Evolutionary conservation across 306 rosid species (phyloP).

Genomic region (Purshia tridentata): DNA sequence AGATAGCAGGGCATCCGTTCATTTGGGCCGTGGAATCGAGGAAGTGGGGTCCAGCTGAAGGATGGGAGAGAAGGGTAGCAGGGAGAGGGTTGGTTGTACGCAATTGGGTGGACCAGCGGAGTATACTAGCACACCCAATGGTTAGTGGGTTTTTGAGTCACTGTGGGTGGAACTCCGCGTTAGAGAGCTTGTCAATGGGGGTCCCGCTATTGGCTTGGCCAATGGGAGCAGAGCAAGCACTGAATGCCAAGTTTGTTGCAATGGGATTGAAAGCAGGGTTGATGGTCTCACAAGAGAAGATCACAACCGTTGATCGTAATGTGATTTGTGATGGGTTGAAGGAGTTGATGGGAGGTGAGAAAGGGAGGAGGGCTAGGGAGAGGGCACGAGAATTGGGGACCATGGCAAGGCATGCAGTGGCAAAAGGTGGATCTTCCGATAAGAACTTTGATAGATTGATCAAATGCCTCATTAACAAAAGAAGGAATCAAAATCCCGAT

Average conservation of each 20-base stretch:
- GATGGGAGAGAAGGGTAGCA: slow-evolving; percentile 7
- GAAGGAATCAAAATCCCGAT: not conserved
- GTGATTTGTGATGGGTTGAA: slow-evolving; percentile 21
- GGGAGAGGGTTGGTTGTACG: slow-evolving; percentile 18
- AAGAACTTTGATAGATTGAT: slow-evolving; percentile 6
- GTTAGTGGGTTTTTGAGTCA: slow-evolving; percentile 33
- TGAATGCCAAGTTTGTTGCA: slow-evolving; percentile 24
- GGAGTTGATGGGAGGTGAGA: slow-evolving; percentile 32
- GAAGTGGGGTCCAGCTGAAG: slow-evolving; percentile 25
- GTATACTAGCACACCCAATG: slow-evolving; percentile 16
- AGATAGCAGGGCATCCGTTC: slow-evolving; percentile 8
- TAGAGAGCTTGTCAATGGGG: slow-evolving; percentile 28
- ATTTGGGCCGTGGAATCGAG: slow-evolving; percentile 25
- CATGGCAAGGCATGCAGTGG: slow-evolving; percentile 20
- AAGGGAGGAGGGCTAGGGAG: slow-evolving; percentile 20
- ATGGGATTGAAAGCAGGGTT: slow-evolving; percentile 9
- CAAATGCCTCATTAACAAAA: not conserved
- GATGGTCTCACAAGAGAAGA: not conserved
- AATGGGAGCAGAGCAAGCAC: slow-evolving; percentile 29
- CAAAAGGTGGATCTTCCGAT: slow-evolving; percentile 18
- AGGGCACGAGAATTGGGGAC: slow-evolving; percentile 16
- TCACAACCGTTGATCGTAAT: not conserved
- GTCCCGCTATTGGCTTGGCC: slow-evolving; percentile 40
- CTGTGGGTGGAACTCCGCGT: slow-evolving; percentile 36
- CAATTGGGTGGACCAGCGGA: slow-evolving; percentile 29